Evolutionary conservation across 805 yeast species (phyloP).

Genomic region (Pichia occidentalis): DNA sequence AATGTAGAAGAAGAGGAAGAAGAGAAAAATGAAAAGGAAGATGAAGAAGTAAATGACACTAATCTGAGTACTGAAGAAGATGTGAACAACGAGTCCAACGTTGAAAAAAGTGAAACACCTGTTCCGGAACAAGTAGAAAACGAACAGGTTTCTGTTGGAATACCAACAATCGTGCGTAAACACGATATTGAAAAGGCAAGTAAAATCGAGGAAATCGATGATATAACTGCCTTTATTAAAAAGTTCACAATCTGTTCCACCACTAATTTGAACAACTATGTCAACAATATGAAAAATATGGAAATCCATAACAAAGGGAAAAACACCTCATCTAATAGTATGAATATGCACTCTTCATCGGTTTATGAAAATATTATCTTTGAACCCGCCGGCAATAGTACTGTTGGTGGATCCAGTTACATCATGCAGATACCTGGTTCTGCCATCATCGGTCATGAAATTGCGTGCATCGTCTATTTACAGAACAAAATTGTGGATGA

Average conservation of each 20-base stretch:
- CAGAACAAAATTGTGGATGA: conserved; percentile 34
- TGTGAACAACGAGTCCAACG: background rate
- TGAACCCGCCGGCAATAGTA: conserved; percentile 29
- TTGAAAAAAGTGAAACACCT: conserved; percentile 2
- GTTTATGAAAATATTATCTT: conserved; percentile 25
- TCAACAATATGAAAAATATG: conserved; percentile 3
- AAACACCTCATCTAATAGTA: background rate
- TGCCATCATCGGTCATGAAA: conserved; percentile 35
- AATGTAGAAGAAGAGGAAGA: conserved; percentile 8
- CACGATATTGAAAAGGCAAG: conserved; percentile 19
- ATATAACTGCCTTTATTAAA: conserved; percentile 33
- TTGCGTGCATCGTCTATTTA: conserved; percentile 39
- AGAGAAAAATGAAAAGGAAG: conserved; percentile 6
- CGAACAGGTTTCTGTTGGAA: conserved; percentile 13
- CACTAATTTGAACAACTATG: conserved; percentile 12
- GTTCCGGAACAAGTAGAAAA: conserved; percentile 12
- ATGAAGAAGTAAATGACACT: conserved; percentile 10
- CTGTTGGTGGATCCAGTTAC: conserved; percentile 33
- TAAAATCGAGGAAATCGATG: conserved; percentile 20
- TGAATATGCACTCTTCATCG: background rate
- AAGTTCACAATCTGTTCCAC: conserved; percentile 33
- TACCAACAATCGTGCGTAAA: conserved; percentile 19
- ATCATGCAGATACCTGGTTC: conserved; percentile 41
- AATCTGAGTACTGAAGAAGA: background rate
- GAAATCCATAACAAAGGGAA: background rate